Evolutionary conservation across 1,284 basidiomycete species (phyloP).

Genomic region (Ustilago xerochloae): DNA sequence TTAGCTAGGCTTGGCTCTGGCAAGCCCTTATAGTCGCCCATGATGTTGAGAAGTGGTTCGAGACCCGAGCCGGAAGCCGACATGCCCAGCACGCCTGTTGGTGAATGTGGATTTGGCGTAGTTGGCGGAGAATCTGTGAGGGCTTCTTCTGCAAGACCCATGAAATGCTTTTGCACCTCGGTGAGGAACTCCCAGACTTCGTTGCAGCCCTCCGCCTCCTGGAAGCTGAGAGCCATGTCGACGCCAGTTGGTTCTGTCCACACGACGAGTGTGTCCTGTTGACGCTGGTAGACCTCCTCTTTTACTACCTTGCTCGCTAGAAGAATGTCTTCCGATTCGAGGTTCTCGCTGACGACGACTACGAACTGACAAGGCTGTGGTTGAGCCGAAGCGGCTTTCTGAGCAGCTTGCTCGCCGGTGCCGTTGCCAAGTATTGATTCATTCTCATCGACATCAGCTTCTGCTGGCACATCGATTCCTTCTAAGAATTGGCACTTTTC

Average conservation of each 20-base stretch:
- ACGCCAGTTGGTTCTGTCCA: constrained; percentile 96
- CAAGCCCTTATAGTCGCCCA: constrained; percentile 55
- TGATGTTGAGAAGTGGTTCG: constrained; percentile 43
- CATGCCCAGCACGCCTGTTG: constrained; percentile 43
- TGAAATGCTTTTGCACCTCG: constrained; percentile 88
- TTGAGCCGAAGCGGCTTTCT: constrained; percentile 30
- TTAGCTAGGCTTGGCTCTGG: constrained; percentile 68
- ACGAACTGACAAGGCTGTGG: constrained; percentile 55
- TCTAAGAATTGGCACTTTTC: constrained; percentile 61
- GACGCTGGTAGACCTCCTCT: constrained; percentile 67
- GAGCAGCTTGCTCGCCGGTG: constrained; percentile 32
- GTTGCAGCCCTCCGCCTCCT: constrained; percentile 92
- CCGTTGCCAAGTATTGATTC: constrained; percentile 50
- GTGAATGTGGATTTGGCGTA: constrained; percentile 46
- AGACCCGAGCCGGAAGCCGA: constrained; percentile 40
- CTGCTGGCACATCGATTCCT: constrained; percentile 40
- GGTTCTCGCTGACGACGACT: constrained; percentile 61
- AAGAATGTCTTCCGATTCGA: constrained; percentile 64
- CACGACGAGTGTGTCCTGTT: constrained; percentile 89
- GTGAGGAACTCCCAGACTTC: constrained; percentile 98
- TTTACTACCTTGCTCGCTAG: constrained; percentile 62
- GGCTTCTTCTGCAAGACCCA: constrained; percentile 47
- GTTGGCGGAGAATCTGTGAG: constrained; percentile 53
- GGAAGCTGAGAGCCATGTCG: constrained; percentile 96
- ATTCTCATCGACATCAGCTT: constrained; percentile 23